Percentiles rank a stretch among this genome's conserved stretches.
Evolutionary conservation across 352 stramenopile genomes (phyloP).

Genomic region (Globisporangium barbulae): DNA sequence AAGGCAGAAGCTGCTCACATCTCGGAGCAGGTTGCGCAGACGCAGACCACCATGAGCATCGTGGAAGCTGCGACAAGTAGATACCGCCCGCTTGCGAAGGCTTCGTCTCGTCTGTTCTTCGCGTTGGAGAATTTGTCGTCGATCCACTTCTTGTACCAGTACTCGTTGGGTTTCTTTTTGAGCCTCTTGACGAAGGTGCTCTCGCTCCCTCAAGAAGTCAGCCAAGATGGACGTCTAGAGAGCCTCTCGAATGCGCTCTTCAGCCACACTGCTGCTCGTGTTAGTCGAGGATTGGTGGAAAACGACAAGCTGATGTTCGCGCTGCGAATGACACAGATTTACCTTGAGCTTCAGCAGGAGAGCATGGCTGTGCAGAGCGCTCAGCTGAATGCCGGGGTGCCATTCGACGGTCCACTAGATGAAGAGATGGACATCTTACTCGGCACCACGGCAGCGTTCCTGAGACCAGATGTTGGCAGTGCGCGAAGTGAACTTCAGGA

Average conservation of each 20-base stretch:
- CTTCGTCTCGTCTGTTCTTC: constrained; percentile 91
- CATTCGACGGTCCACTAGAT: constrained; percentile 62
- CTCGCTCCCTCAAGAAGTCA: constrained; percentile 22
- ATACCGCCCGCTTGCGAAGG: constrained; percentile 94
- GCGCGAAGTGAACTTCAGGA: constrained; percentile 43
- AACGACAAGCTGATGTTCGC: constrained; percentile 99
- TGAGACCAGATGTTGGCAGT: constrained; percentile 35
- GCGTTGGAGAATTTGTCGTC: constrained; percentile 91
- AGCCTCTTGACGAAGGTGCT: constrained; percentile 94
- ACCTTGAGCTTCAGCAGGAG: constrained; percentile 72
- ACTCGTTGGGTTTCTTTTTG: constrained; percentile 97
- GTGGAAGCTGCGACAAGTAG: constrained; percentile 90
- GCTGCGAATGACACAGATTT: constrained; percentile 93
- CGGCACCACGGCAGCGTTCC: constrained; percentile 47
- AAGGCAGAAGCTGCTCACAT: constrained; percentile 98
- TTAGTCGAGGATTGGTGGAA: constrained; percentile 93
- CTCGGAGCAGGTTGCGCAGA: constrained; percentile 87
- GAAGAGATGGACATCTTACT: constrained; percentile 75
- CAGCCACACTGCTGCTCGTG: constrained; percentile 87
- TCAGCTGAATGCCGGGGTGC: constrained; percentile 27
- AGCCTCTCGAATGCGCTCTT: constrained; percentile 89
- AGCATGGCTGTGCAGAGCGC: constrained; percentile 24
- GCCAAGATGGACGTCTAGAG: constrained; percentile 41
- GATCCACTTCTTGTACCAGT: constrained; percentile 99
- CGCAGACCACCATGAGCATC: constrained; percentile 74